Evolutionary conservation across 495 filamentous ascomycete species (phyloP).

Genomic region (Parathielavia appendiculata): DNA sequence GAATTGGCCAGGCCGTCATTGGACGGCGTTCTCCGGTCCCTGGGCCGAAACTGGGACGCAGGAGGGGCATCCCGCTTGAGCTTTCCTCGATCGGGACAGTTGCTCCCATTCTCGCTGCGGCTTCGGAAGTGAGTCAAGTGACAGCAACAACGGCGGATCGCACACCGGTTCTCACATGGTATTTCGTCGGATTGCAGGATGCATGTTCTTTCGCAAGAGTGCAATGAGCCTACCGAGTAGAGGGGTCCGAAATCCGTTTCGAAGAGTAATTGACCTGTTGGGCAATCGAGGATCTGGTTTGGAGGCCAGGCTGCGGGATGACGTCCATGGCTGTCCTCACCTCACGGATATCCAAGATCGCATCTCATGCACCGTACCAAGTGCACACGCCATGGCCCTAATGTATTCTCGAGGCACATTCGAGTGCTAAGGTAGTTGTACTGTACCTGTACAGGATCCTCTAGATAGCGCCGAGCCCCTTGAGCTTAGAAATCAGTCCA

Average conservation of each 20-base stretch:
- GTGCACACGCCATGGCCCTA: neutral
- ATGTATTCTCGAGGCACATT: neutral
- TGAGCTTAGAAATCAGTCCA: constrained; percentile 83
- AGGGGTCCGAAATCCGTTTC: neutral
- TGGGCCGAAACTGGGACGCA: constrained; percentile 15
- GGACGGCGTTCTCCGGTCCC: neutral
- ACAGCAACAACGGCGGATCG: neutral
- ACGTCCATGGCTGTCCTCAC: too few species aligned
- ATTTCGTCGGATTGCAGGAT: neutral
- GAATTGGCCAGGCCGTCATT: constrained; percentile 17
- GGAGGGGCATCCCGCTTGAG: constrained; percentile 4
- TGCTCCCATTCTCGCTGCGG: constrained; percentile 11
- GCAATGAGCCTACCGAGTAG: neutral
- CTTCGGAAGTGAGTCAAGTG: constrained; percentile 9
- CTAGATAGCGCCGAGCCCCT: constrained; percentile 91
- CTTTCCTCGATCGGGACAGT: constrained; percentile 2
- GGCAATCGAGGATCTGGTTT: neutral
- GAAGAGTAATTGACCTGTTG: neutral
- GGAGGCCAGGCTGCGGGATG: neutral
- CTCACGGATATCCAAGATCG: too few species aligned
- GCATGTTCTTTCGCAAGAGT: neutral
- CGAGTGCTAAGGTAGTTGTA: too few species aligned
- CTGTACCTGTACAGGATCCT: neutral
- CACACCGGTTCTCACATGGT: neutral
- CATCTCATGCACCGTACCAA: neutral